Evolutionary conservation across 257 asterid species (phyloP).

Genomic region (Gynochthodes officinalis): DNA sequence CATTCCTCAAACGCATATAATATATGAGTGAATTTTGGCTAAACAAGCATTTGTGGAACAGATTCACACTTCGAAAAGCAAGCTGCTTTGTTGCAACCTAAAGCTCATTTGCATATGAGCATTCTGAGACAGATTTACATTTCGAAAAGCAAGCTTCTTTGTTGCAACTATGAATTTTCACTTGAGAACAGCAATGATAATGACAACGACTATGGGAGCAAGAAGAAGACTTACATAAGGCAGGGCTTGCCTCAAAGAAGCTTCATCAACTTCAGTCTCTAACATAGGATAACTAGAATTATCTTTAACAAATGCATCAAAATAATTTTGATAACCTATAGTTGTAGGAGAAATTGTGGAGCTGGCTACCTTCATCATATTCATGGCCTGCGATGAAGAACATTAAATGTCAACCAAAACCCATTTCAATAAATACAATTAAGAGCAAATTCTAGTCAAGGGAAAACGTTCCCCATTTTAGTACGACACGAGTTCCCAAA

Average conservation of each 20-base stretch:
- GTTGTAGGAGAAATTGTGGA: slow-evolving; percentile 26
- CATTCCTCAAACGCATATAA: too few species aligned
- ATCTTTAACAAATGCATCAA: slow-evolving; percentile 67
- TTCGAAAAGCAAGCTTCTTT: background rate
- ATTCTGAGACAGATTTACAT: background rate
- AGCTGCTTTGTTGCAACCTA: too few species aligned
- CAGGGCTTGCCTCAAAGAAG: slow-evolving; percentile 41
- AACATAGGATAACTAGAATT: slow-evolving; percentile 36
- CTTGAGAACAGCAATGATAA: slow-evolving; percentile 40
- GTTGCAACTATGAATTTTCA: background rate
- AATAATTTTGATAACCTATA: slow-evolving; percentile 63
- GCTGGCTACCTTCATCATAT: slow-evolving; percentile 71
- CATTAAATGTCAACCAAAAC: background rate
- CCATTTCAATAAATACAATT: background rate
- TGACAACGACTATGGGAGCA: slow-evolving; percentile 60
- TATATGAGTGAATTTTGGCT: too few species aligned
- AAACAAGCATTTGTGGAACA: background rate
- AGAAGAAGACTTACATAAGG: slow-evolving; percentile 60
- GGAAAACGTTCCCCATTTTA: background rate
- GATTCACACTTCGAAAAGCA: too few species aligned
- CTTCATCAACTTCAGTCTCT: slow-evolving; percentile 50
- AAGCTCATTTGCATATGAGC: too few species aligned
- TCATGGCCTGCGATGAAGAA: slow-evolving; percentile 72
- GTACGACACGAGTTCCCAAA: background rate
- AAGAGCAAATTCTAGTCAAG: background rate